A percentile compares a stretch with the other conserved stretches of the same genome.
Conservation (phyloP, 768 basidiomycete genomes). For the Termitomyces sp. region DNA sequence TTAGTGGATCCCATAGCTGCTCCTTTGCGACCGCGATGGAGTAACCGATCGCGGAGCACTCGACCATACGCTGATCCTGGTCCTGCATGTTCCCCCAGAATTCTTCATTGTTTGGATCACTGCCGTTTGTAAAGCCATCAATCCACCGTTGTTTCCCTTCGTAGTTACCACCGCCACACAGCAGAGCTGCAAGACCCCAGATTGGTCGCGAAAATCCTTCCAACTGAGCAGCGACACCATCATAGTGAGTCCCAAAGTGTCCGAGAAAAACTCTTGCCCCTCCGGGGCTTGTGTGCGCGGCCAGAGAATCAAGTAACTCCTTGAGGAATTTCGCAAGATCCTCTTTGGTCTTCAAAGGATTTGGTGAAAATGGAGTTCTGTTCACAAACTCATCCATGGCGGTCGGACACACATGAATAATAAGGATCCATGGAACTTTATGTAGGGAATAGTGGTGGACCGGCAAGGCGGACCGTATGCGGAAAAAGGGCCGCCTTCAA, state of each 20-base stretch:
- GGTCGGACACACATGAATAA: not conserved
- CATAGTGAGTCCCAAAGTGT: conserved; percentile 68
- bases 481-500: not conserved
- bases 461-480: conserved; percentile 3
- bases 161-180: conserved; percentile 62
- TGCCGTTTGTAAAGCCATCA: conserved; percentile 61
- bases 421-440: not conserved
- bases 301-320: conserved; percentile 62
- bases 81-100: conserved; percentile 77
- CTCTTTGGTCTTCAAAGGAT: conserved; percentile 56
- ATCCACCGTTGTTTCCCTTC: conserved; percentile 59
- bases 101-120: conserved; percentile 61
- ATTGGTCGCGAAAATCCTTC: conserved; percentile 76
- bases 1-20: conserved; percentile 60
- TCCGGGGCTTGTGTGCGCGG: conserved; percentile 65
- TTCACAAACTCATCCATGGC: conserved; percentile 31
- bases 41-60: conserved; percentile 75
- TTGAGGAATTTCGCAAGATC: conserved; percentile 56
- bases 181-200: conserved; percentile 67
- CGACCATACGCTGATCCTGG: conserved; percentile 81
- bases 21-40: conserved; percentile 63
- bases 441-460: conserved; percentile 10
- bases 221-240: conserved; percentile 67
- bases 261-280: conserved; percentile 70
- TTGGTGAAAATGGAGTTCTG: conserved; percentile 45